phyloP scores from a whole-genome alignment of 306 rosid genomes.

The Vigna mungo region DNA sequence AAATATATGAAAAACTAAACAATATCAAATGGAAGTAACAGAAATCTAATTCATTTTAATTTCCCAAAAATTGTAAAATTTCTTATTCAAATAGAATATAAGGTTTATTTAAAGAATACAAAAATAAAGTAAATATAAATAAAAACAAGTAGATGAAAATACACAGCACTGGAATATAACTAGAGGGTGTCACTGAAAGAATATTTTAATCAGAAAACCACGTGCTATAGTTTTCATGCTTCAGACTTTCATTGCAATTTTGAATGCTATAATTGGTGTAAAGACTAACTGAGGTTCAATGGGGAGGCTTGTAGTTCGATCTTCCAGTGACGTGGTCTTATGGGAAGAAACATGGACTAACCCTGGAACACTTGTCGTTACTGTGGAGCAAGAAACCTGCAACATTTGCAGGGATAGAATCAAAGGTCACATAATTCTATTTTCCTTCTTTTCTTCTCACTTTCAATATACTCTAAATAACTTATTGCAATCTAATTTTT shows the following conservation, averaged over 20 bases:
- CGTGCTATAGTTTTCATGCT: slow-evolving; percentile 31
- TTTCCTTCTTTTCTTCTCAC: slow-evolving; percentile 37
- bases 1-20: too few relatives aligned
- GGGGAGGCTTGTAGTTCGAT: slow-evolving; percentile 66
- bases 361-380: slow-evolving; percentile 75
- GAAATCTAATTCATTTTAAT: too few relatives aligned
- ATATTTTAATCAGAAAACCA: slow-evolving; percentile 24
- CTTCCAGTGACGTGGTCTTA: slow-evolving; percentile 90
- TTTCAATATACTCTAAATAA: background rate
- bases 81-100: too few relatives aligned
- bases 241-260: slow-evolving; percentile 1
- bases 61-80: too few relatives aligned
- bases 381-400: slow-evolving; percentile 98
- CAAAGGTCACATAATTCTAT: slow-evolving; percentile 60
- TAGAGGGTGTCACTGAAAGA: too few relatives aligned
- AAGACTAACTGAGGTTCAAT: slow-evolving; percentile 31
- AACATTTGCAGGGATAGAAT: slow-evolving; percentile 71
- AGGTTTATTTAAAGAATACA: too few relatives aligned
- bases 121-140: too few relatives aligned
- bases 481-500: slow-evolving; percentile 8
- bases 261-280: slow-evolving; percentile 19
- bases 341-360: slow-evolving; percentile 77
- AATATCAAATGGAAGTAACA: too few relatives aligned
- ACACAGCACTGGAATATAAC: too few relatives aligned
- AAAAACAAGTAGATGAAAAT: too few relatives aligned